phyloP scores from a whole-genome alignment of 2,329 filamentous ascomycete genomes.

The Penicillium sp. region DNA sequence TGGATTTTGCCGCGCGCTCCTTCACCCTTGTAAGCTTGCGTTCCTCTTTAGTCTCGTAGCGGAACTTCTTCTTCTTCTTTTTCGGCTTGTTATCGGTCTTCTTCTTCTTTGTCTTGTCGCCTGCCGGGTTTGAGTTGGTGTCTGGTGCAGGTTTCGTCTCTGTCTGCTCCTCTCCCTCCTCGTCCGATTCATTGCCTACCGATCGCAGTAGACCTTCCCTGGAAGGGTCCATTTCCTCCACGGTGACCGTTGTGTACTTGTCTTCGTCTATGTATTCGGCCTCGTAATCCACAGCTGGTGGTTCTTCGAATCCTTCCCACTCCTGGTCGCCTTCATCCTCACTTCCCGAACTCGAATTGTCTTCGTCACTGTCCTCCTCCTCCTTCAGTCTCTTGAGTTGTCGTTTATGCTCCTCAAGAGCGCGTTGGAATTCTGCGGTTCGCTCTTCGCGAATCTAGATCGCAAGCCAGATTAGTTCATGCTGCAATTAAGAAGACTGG shows the following conservation, averaged over 20 bases:
- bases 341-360: no score
- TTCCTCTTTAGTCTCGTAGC: slow-evolving; percentile 82
- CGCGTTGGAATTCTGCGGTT: slow-evolving; percentile 69
- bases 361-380: slow-evolving; percentile 20
- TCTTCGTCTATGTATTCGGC: slow-evolving; percentile 96
- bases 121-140: no score
- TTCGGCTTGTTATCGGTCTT: no score
- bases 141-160: no score
- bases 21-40: slow-evolving; percentile 55
- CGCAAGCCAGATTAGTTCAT: no score
- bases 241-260: slow-evolving; percentile 85
- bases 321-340: slow-evolving; percentile 47
- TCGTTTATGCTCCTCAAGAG: slow-evolving; percentile 66
- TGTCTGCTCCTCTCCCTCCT: slow-evolving; percentile 33
- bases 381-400: slow-evolving; percentile 56
- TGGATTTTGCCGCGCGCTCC: slow-evolving; percentile 61
- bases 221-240: slow-evolving; percentile 76
- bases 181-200: no score
- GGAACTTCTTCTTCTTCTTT: slow-evolving; percentile 83
- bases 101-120: slow-evolving; percentile 30
- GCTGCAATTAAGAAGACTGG: no score
- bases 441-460: slow-evolving; percentile 73
- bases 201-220: slow-evolving; percentile 64
- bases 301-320: slow-evolving; percentile 57
- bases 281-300: slow-evolving; percentile 61